A percentile compares a stretch with the other conserved stretches of the same genome.
Conservation (phyloP, 208 protist species). For the Phytomonas francai region DNA sequence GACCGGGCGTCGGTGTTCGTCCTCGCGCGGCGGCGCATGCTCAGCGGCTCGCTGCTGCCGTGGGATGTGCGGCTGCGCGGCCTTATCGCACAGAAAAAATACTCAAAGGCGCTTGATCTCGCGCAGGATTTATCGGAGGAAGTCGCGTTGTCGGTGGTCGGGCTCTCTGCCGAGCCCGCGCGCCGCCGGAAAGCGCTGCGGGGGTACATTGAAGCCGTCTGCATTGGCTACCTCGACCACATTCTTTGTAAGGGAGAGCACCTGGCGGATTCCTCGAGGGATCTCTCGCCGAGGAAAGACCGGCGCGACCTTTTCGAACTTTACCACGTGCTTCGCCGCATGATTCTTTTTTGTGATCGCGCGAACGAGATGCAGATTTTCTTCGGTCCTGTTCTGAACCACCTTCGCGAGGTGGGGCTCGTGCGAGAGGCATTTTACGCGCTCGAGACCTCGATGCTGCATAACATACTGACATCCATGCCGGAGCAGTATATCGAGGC, state of each 20-base stretch:
- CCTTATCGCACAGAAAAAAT: constrained; percentile 31
- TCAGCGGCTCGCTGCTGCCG: constrained; percentile 45
- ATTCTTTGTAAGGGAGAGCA: neutral
- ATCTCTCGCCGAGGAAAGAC: neutral
- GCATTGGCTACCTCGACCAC: constrained; percentile 26
- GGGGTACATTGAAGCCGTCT: constrained; percentile 37
- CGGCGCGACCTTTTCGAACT: too few relatives aligned
- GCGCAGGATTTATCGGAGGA: constrained; percentile 50
- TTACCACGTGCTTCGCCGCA: neutral
- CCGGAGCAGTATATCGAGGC: too few relatives aligned
- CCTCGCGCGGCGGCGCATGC: constrained; percentile 25
- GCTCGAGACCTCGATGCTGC: neutral
- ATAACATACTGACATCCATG: neutral
- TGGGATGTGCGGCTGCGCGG: constrained; percentile 58
- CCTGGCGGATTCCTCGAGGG: neutral
- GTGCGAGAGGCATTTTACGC: neutral
- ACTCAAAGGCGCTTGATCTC: constrained; percentile 48
- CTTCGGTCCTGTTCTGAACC: neutral
- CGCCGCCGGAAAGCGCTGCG: constrained; percentile 29
- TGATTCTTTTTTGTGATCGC: neutral
- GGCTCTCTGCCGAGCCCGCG: constrained; percentile 27
- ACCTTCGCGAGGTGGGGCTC: neutral
- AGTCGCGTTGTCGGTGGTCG: constrained; percentile 49
- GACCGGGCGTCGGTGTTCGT: constrained; percentile 25
- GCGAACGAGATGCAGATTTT: neutral